Conservation (phyloP, 352 stramenopile species). For the Phytopythium vexans region DNA sequence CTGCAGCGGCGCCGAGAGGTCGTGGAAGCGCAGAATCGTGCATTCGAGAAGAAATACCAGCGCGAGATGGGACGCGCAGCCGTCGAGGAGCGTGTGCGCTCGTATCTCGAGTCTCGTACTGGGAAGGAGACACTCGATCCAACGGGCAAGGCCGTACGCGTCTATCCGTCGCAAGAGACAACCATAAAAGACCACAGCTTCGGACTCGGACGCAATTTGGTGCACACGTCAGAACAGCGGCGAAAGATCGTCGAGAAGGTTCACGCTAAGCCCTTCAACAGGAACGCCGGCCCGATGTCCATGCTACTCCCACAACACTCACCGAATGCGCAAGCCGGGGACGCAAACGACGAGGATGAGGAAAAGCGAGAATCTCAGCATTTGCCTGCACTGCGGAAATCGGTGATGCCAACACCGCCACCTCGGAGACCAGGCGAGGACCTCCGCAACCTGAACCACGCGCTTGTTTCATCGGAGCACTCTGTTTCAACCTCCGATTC, state of each 20-base stretch:
- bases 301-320: constrained; percentile 25
- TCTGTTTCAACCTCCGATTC: constrained; percentile 8
- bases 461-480: constrained; percentile 9
- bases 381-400: constrained; percentile 12
- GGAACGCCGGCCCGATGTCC: constrained; percentile 9
- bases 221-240: constrained; percentile 36
- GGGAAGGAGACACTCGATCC: constrained; percentile 60
- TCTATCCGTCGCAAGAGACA: constrained; percentile 75
- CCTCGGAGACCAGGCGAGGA: constrained; percentile 22
- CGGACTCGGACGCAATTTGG: constrained; percentile 50
- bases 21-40: constrained; percentile 31
- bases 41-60: constrained; percentile 69
- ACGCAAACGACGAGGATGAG: constrained; percentile 7
- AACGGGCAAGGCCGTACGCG: constrained; percentile 51
- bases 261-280: constrained; percentile 32
- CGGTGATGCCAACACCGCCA: too few species aligned
- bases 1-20: constrained; percentile 32
- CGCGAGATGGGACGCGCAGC: constrained; percentile 58
- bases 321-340: not conserved
- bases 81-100: constrained; percentile 44
- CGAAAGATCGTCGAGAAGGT: constrained; percentile 45
- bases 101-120: constrained; percentile 53
- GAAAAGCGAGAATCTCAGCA: constrained; percentile 7
- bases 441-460: constrained; percentile 29
- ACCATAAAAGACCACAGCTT: constrained; percentile 70